These are phyloP conservation scores for Aspergillus sp. DNA, from an alignment of 2,329 filamentous ascomycete species.

Conservation along the genomic window DNA sequence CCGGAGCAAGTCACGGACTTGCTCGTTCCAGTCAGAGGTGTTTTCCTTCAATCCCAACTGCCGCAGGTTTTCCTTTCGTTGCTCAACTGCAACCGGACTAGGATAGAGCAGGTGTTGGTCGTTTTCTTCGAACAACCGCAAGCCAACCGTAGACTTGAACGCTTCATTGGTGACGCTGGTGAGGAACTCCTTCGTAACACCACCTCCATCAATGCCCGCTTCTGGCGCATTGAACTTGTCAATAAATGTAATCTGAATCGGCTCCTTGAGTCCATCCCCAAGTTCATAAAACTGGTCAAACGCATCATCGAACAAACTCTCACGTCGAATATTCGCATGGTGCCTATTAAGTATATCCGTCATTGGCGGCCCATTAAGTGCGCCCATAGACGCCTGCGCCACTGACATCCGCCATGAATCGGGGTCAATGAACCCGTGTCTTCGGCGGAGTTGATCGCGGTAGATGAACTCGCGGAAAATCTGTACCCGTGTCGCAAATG, in stretches of 20 bases:
- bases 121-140: slow-evolving; percentile 76
- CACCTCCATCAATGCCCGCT: slow-evolving; percentile 93
- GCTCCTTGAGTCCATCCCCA: slow-evolving; percentile 83
- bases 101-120: slow-evolving; percentile 85
- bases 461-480: slow-evolving; percentile 93
- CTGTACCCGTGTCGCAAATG: slow-evolving; percentile 84
- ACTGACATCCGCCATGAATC: slow-evolving; percentile 71
- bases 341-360: slow-evolving; percentile 56
- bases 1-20: slow-evolving; percentile 62
- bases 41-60: slow-evolving; percentile 53
- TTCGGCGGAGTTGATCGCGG: slow-evolving; percentile 72
- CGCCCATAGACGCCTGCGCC: slow-evolving; percentile 43
- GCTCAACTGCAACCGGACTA: slow-evolving; percentile 75
- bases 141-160: slow-evolving; percentile 61
- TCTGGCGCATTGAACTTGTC: slow-evolving; percentile 85
- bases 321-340: slow-evolving; percentile 76
- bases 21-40: slow-evolving; percentile 57
- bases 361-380: slow-evolving; percentile 37
- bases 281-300: slow-evolving; percentile 79
- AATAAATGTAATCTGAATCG: slow-evolving; percentile 94
- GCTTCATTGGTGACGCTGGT: slow-evolving; percentile 85
- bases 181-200: slow-evolving; percentile 95
- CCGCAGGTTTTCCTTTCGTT: slow-evolving; percentile 60
- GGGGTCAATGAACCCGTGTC: slow-evolving; percentile 68
- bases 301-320: slow-evolving; percentile 81